These are phyloP conservation scores for Asterophora lycoperdoides DNA, from an alignment of 768 basidiomycete species.

Conservation along the genomic window DNA sequence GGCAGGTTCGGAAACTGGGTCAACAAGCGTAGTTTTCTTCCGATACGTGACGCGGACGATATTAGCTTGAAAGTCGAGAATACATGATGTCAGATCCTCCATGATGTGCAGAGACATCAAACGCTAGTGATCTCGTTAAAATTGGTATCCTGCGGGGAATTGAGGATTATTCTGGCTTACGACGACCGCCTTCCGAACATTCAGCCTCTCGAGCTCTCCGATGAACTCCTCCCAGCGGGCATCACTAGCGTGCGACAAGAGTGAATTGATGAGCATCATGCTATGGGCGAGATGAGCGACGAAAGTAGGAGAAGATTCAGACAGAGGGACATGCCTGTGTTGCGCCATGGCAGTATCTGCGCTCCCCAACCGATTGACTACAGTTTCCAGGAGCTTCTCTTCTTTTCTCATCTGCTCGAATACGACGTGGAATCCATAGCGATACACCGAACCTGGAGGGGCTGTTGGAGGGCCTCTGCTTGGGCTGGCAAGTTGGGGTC, in stretches of 20 bases:
- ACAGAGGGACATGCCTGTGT: constrained; percentile 52
- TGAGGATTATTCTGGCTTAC: constrained; percentile 39
- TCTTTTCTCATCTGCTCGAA: constrained; percentile 80
- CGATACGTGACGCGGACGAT: constrained; percentile 74
- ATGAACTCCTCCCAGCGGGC: constrained; percentile 77
- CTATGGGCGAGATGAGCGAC: constrained; percentile 39
- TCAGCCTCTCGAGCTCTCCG: constrained; percentile 66
- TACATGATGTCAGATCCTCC: constrained; percentile 78
- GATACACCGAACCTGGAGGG: constrained; percentile 70
- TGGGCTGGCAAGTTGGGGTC: constrained; percentile 52
- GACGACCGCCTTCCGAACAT: constrained; percentile 77
- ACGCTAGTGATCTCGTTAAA: constrained; percentile 38
- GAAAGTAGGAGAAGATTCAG: background rate
- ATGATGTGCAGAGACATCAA: constrained; percentile 80
- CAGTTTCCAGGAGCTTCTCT: constrained; percentile 67
- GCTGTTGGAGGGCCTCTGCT: constrained; percentile 49
- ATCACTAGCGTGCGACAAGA: constrained; percentile 77
- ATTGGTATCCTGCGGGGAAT: background rate
- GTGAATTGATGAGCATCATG: constrained; percentile 87
- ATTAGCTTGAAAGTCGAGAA: constrained; percentile 87
- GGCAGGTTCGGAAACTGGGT: constrained; percentile 55
- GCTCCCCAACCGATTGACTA: constrained; percentile 74
- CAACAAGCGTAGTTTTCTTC: constrained; percentile 76
- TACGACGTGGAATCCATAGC: constrained; percentile 80
- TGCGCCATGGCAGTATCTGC: constrained; percentile 84